Evolutionary conservation across 2,329 filamentous ascomycete genomes (phyloP).

Genomic region (Colletotrichum sojae): DNA sequence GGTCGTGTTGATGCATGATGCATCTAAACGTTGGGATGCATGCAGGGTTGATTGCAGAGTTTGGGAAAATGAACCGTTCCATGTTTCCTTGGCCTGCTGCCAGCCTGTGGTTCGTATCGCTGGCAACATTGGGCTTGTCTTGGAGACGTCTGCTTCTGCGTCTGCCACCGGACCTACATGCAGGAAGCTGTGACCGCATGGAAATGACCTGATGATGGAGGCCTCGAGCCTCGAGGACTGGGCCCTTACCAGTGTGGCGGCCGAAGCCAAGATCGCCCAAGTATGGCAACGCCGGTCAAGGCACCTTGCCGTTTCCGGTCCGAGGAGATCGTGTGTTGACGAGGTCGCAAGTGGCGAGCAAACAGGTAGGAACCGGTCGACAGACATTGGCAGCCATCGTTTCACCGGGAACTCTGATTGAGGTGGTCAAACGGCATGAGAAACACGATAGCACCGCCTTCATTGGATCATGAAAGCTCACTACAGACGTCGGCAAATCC

Average conservation of each 20-base stretch:
- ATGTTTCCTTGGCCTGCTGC: too few species aligned
- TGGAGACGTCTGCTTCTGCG: background rate
- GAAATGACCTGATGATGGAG: background rate
- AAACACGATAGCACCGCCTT: background rate
- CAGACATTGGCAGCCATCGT: background rate
- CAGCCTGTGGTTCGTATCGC: slow-evolving; percentile 4
- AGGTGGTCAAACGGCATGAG: slow-evolving; percentile 6
- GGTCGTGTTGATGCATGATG: background rate
- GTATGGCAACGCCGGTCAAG: slow-evolving; percentile 1
- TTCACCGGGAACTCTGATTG: background rate
- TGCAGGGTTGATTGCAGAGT: slow-evolving; percentile 3
- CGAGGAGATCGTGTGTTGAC: background rate
- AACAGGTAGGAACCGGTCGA: background rate
- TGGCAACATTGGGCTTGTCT: background rate
- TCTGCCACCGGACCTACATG: background rate
- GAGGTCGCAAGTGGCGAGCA: slow-evolving; percentile 6
- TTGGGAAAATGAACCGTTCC: background rate
- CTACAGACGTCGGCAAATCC: background rate
- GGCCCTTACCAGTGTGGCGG: background rate
- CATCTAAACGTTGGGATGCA: background rate
- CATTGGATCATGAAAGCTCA: background rate
- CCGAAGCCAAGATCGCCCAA: background rate
- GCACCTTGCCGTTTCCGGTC: slow-evolving; percentile 12
- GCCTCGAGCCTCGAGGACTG: background rate
- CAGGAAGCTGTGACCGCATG: background rate